A percentile compares a stretch with the other conserved stretches of the same genome.
Evolutionary conservation across 2,329 filamentous ascomycete genomes (phyloP).

Genomic region (Ceratocystis cacaofunesta): DNA sequence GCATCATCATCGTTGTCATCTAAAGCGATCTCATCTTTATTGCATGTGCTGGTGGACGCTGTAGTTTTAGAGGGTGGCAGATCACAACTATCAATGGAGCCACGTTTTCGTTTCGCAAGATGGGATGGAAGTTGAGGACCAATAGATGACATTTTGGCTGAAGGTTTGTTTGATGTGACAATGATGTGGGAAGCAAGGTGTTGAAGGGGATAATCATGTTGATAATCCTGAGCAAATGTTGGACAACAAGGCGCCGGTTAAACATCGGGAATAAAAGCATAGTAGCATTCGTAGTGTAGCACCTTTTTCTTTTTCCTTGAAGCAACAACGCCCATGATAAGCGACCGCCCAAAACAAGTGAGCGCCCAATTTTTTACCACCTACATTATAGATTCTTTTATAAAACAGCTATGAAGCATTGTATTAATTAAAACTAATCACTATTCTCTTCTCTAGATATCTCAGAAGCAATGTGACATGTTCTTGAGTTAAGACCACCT

Average conservation of each 20-base stretch:
- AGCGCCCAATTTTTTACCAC: too few species aligned
- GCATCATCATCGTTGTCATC: constrained; percentile 23
- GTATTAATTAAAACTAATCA: too few species aligned
- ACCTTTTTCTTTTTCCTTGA: neutral
- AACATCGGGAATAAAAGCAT: neutral
- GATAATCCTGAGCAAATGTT: neutral
- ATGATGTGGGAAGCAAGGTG: neutral
- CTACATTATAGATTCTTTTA: too few species aligned
- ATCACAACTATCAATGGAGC: constrained; percentile 28
- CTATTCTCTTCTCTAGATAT: too few species aligned
- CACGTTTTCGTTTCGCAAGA: constrained; percentile 48
- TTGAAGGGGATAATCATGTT: neutral
- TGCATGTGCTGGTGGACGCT: constrained; percentile 19
- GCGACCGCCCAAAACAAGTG: too few species aligned
- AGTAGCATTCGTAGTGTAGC: too few species aligned
- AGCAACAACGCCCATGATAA: too few species aligned
- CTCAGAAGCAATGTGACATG: too few species aligned
- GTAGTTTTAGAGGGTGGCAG: constrained; percentile 31
- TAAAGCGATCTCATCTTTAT: constrained; percentile 27
- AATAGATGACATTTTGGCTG: constrained; percentile 46
- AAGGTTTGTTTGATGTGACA: neutral
- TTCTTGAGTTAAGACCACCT: too few species aligned
- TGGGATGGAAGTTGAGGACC: constrained; percentile 57
- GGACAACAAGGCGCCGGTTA: neutral
- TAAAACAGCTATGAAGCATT: too few species aligned